Evolutionary conservation across 257 asterid species (phyloP).

Genomic region (Leonotis leonurus): DNA sequence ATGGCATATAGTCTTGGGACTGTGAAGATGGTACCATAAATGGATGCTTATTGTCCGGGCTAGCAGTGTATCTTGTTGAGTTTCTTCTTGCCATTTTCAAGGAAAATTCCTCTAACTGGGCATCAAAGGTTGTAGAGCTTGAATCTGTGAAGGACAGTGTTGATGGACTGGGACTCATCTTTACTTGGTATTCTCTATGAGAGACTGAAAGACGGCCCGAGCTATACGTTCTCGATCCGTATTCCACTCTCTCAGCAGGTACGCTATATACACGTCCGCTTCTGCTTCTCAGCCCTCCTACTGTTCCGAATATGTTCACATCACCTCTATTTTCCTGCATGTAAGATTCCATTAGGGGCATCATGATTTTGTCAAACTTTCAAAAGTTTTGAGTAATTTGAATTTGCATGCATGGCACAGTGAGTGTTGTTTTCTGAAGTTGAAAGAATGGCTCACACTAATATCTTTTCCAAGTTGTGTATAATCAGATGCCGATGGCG

Average conservation of each 20-base stretch:
- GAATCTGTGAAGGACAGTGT: constrained; percentile 38
- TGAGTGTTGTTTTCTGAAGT: neutral
- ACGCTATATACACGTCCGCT: constrained; percentile 25
- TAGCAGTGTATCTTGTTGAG: constrained; percentile 20
- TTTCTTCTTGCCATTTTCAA: constrained; percentile 19
- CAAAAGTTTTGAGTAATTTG: neutral
- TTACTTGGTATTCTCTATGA: constrained; percentile 27
- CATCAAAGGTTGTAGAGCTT: constrained; percentile 36
- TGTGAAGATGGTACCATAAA: constrained; percentile 11
- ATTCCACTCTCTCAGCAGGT: constrained; percentile 29
- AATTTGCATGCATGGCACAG: neutral
- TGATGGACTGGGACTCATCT: constrained; percentile 40
- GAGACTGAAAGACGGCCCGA: constrained; percentile 32
- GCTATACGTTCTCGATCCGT: constrained; percentile 19
- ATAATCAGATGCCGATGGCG: constrained; percentile 25
- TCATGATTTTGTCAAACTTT: neutral
- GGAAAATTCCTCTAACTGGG: constrained; percentile 32
- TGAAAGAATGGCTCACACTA: constrained; percentile 21
- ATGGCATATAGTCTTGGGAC: constrained; percentile 13
- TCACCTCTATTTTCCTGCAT: constrained; percentile 30
- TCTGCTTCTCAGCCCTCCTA: constrained; percentile 32
- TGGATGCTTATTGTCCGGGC: constrained; percentile 28
- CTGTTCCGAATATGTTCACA: constrained; percentile 14
- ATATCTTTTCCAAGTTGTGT: constrained; percentile 18
- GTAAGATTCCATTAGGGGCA: neutral